Percentiles rank a stretch among this genome's conserved stretches.
phyloP scores from a whole-genome alignment of 345 rosid genomes.

The Camelina sativa region DNA sequence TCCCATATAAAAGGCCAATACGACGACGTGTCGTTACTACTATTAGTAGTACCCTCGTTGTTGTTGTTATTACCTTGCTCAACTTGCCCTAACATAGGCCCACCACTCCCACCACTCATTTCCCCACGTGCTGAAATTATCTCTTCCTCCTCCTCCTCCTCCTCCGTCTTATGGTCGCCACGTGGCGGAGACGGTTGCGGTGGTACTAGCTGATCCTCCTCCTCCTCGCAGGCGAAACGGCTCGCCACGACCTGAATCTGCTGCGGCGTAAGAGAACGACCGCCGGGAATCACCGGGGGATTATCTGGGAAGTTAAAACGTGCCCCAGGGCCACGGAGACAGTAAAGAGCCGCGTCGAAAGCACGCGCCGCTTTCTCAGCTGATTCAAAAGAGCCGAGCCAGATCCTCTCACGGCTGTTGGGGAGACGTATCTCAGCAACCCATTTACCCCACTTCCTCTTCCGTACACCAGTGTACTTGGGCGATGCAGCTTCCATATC shows the following conservation, averaged over 20 bases:
- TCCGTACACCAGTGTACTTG: slow-evolving; percentile 81
- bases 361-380: slow-evolving; percentile 93
- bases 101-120: slow-evolving; percentile 39
- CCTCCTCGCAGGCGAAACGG: slow-evolving; percentile 57
- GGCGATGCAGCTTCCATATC: slow-evolving; percentile 43
- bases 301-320: slow-evolving; percentile 70
- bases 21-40: slow-evolving; percentile 26
- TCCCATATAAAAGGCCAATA: slow-evolving; percentile 38
- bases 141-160: slow-evolving; percentile 24
- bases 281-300: slow-evolving; percentile 57
- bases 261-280: slow-evolving; percentile 49
- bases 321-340: slow-evolving; percentile 68
- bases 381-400: slow-evolving; percentile 82
- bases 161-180: slow-evolving; percentile 12
- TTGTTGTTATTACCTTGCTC: not conserved
- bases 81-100: slow-evolving; percentile 43
- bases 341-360: slow-evolving; percentile 81
- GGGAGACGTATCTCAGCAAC: slow-evolving; percentile 95
- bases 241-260: slow-evolving; percentile 68
- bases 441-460: slow-evolving; percentile 96
- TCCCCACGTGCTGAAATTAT: slow-evolving; percentile 37
- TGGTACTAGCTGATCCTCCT: slow-evolving; percentile 29
- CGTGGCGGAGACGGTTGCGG: slow-evolving; percentile 26
- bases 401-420: slow-evolving; percentile 83
- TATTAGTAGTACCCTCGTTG: not conserved